Evolutionary conservation across 257 asterid species (phyloP).

Genomic region (Salvia miltiorrhiza): DNA sequence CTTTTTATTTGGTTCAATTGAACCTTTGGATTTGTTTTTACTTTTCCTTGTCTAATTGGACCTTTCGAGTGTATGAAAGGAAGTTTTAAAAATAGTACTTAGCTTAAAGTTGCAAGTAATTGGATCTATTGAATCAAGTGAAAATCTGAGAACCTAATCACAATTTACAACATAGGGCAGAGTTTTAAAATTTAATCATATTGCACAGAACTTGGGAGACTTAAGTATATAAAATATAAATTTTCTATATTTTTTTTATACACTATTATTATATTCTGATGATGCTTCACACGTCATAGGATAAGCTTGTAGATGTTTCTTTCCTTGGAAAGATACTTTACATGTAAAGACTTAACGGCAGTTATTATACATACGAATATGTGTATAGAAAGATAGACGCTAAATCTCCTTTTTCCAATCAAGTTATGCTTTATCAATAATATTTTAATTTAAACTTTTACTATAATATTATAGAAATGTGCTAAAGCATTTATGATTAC

Average conservation of each 20-base stretch:
- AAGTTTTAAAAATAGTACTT: too few relatives aligned
- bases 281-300: background rate
- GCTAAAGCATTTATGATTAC: too few relatives aligned
- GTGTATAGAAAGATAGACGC: too few relatives aligned
- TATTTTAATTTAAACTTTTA: too few relatives aligned
- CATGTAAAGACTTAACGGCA: background rate
- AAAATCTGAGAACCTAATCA: background rate
- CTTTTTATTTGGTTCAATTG: background rate
- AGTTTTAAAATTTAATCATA: background rate
- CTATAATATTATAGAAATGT: too few relatives aligned
- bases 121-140: background rate
- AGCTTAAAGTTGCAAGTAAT: background rate
- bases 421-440: too few relatives aligned
- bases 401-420: too few relatives aligned
- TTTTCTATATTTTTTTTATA: background rate
- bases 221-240: background rate
- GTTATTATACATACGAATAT: too few relatives aligned
- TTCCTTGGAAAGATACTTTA: background rate
- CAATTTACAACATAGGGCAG: background rate
- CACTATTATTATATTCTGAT: background rate
- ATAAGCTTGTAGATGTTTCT: background rate
- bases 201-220: background rate
- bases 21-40: background rate
- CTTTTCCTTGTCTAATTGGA: too few relatives aligned
- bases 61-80: too few relatives aligned